Conservation (phyloP, 1,284 basidiomycete genomes). For the Thelephora terrestris region DNA sequence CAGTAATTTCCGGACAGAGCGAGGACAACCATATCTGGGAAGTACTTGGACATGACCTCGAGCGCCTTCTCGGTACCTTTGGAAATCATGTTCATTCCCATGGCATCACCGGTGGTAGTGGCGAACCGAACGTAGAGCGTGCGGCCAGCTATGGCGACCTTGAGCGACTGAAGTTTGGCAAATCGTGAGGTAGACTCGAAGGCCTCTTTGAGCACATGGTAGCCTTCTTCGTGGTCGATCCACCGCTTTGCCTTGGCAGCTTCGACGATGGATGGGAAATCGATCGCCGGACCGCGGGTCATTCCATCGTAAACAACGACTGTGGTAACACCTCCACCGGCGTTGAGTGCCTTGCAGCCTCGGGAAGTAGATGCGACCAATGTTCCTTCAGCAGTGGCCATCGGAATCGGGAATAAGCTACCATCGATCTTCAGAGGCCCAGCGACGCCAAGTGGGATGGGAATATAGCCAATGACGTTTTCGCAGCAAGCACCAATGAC, state of each 20-base stretch:
- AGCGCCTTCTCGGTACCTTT: slow-evolving; percentile 95
- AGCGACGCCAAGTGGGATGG: slow-evolving; percentile 92
- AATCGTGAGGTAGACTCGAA: slow-evolving; percentile 95
- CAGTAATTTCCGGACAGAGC: slow-evolving; percentile 98
- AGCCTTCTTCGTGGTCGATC: slow-evolving; percentile 83
- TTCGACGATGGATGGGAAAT: slow-evolving; percentile 78
- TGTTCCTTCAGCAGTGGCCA: slow-evolving; percentile 99
- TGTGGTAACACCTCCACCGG: slow-evolving; percentile 91
- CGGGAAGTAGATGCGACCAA: slow-evolving; percentile 96
- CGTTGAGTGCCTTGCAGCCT: slow-evolving; percentile 96
- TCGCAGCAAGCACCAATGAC: slow-evolving; percentile 98
- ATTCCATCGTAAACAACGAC: slow-evolving; percentile 92
- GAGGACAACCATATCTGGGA: slow-evolving; percentile 91
- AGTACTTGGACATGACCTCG: slow-evolving; percentile 69
- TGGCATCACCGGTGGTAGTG: slow-evolving; percentile 94
- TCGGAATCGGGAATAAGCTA: slow-evolving; percentile 81
- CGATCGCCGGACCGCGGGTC: slow-evolving; percentile 97
- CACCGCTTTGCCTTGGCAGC: slow-evolving; percentile 84
- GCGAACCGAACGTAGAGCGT: slow-evolving; percentile 95
- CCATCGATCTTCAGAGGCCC: slow-evolving; percentile 94
- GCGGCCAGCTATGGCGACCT: slow-evolving; percentile 81
- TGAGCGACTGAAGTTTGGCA: slow-evolving; percentile 73
- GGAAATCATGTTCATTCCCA: slow-evolving; percentile 99
- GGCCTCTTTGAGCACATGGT: slow-evolving; percentile 66
- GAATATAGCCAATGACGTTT: slow-evolving; percentile 97